Conservation (phyloP, 495 filamentous ascomycete genomes). For the Penicillium cinerascens region DNA sequence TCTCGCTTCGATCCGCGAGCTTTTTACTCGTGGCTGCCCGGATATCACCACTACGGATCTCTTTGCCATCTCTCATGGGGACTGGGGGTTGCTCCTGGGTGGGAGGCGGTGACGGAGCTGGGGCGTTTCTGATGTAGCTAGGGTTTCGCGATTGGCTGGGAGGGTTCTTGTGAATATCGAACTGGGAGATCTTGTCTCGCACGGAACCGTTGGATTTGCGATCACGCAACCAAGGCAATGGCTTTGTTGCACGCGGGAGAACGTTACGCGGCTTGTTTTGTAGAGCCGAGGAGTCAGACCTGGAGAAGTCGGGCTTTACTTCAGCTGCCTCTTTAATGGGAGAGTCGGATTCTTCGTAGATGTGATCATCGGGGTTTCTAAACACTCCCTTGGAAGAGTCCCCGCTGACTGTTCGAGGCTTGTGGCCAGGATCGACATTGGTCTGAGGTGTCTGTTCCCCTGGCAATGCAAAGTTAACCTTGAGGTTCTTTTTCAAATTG, state of each 20-base stretch:
- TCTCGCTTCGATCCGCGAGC: conserved; percentile 77
- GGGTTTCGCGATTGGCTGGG: conserved; percentile 72
- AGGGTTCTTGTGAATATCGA: conserved; percentile 75
- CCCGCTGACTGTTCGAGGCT: conserved; percentile 33
- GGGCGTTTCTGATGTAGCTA: conserved; percentile 63
- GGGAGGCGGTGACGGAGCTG: conserved; percentile 28
- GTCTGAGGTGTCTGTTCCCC: conserved; percentile 19
- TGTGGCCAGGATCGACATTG: conserved; percentile 17
- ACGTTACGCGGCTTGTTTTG: conserved; percentile 53
- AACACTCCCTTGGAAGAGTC: conserved; percentile 46
- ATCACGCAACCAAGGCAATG: conserved; percentile 35
- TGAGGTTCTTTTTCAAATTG: conserved; percentile 34
- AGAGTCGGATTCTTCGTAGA: conserved; percentile 78
- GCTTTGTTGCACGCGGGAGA: conserved; percentile 48
- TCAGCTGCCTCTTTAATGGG: conserved; percentile 28
- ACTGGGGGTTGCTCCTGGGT: conserved; percentile 22
- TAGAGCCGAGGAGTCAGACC: conserved; percentile 50
- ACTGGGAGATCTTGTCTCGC: conserved; percentile 54
- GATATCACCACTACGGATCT: conserved; percentile 83
- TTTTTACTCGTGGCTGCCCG: conserved; percentile 86
- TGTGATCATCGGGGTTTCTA: conserved; percentile 67
- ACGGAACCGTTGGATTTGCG: conserved; percentile 39
- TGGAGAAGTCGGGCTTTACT: conserved; percentile 30
- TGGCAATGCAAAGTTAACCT: conserved; percentile 42
- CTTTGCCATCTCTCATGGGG: conserved; percentile 66